Base-by-base conservation (phyloP, 331 rosid genomes). In the Acacia concinna region DNA sequence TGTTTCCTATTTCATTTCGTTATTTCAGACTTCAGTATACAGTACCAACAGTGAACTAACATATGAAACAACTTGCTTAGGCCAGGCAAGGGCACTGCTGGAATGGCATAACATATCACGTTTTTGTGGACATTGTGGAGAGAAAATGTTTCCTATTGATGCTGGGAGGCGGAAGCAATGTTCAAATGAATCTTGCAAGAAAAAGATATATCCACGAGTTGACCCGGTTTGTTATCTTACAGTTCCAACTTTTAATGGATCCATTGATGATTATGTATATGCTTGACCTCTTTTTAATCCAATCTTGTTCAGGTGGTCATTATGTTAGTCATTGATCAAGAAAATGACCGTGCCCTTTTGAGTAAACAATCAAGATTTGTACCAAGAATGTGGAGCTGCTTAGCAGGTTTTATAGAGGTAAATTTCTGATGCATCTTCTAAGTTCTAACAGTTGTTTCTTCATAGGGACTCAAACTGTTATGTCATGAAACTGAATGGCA, bases 331-430 rank as follows among this genome's bases (percentile, higher is more conserved):
- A 92, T 95, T 75, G 99, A 95, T 78, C 82, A 51, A 80, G 94
- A 91, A 85, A 92, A 91, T 7, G 92, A 93, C 47, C 83, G 92
- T 54, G 99, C 83, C 43, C 97, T 95, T 40, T 71, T 92, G 83
- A 83, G 91, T 75, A 85, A 86, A 75, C 91, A 91, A 74, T 86
- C 90, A 5, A 87, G 88, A 84, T 85, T 78, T 69, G 85, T 88
- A 27, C 81, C 91, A 21, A 85, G 87, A 77, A 84, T 91, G 89
- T 95, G 97, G 94, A 91, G 90, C 68, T 92, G 97, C 88, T 87
- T 91, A 62, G 90, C 97, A 70, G 99, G 99, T 75, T 95, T 95
- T 81, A 86, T 85, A 66, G 99, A 95, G 94, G 97, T 90, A 76
- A 46, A 66, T 78, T 2, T 52, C 79, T 85, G 63, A 51, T 28